Evolutionary conservation across 371 early-diverging fungal genomes (phyloP).

Genomic region (Apophysomyces elegans): DNA sequence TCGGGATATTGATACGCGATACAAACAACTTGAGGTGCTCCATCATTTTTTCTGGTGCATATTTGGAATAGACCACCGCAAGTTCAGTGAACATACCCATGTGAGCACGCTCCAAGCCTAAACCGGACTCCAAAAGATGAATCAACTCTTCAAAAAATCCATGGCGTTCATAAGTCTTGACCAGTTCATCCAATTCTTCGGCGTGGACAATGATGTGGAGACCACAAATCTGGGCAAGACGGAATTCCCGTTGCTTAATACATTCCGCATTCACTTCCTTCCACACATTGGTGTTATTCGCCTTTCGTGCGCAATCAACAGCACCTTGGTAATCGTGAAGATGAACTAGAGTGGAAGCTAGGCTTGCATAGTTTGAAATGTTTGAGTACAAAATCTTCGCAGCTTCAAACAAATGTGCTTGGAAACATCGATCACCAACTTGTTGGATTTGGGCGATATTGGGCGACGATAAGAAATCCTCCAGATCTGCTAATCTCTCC

Average conservation of each 20-base stretch:
- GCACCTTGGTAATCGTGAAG: constrained; percentile 94
- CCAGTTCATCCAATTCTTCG: constrained; percentile 91
- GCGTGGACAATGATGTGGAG: constrained; percentile 95
- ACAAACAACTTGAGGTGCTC: constrained; percentile 96
- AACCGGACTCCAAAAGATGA: constrained; percentile 86
- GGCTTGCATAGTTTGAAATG: constrained; percentile 95
- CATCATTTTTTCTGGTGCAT: constrained; percentile 92
- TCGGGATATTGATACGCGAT: constrained; percentile 97
- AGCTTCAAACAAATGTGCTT: constrained; percentile 87
- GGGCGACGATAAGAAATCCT: constrained; percentile 90
- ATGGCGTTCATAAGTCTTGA: constrained; percentile 83
- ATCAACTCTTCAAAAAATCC: constrained; percentile 93
- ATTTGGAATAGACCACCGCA: constrained; percentile 94
- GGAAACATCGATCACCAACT: constrained; percentile 97
- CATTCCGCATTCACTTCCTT: constrained; percentile 96
- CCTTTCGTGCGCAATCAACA: constrained; percentile 97
- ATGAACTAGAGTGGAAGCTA: constrained; percentile 94
- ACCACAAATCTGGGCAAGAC: constrained; percentile 97
- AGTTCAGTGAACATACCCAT: constrained; percentile 99
- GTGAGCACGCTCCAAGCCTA: constrained; percentile 96
- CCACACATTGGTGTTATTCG: constrained; percentile 97
- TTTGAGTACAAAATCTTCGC: constrained; percentile 92
- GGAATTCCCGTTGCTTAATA: constrained; percentile 91
- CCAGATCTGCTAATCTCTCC: constrained; percentile 87
- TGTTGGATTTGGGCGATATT: constrained; percentile 92